phyloP scores from a whole-genome alignment of 1,284 basidiomycete genomes.

The Tilletia walkeri region DNA sequence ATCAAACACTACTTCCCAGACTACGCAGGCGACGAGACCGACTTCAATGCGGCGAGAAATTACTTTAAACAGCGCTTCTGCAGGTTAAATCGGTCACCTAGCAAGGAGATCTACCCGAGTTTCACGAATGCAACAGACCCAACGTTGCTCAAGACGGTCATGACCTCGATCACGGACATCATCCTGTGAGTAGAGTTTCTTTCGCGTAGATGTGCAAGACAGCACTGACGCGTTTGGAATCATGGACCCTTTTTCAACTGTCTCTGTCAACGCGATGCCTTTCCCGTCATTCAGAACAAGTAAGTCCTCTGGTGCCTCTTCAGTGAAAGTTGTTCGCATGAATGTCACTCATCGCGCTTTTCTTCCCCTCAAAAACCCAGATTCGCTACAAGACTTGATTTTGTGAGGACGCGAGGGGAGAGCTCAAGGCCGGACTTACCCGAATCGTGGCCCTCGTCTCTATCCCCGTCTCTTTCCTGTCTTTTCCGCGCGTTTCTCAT shows the following conservation, averaged over 20 bases:
- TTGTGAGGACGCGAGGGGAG: not conserved
- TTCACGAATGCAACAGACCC: conserved; percentile 92
- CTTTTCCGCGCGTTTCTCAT: no score
- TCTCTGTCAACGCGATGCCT: no score
- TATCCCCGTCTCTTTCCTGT: no score
- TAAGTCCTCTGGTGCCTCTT: no score
- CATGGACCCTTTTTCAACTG: no score
- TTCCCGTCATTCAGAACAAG: no score
- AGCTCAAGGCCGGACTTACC: no score
- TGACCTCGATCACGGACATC: conserved; percentile 61
- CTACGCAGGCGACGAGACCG: conserved; percentile 58
- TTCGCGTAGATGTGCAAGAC: not conserved
- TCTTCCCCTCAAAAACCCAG: not conserved
- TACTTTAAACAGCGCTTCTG: conserved; percentile 88
- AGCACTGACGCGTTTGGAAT: no score
- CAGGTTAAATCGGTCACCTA: conserved; percentile 74
- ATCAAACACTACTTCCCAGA: conserved; percentile 71
- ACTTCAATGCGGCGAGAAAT: conserved; percentile 73
- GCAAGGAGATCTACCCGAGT: conserved; percentile 83
- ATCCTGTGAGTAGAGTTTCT: conserved; percentile 27
- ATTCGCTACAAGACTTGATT: conserved; percentile 6
- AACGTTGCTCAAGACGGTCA: conserved; percentile 82
- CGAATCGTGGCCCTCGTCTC: no score
- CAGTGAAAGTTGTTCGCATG: not conserved
- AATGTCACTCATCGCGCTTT: not conserved